Percentiles rank a stretch among this genome's conserved stretches.
phyloP scores from a whole-genome alignment of 495 filamentous ascomycete species.

The Tuber aestivum region DNA sequence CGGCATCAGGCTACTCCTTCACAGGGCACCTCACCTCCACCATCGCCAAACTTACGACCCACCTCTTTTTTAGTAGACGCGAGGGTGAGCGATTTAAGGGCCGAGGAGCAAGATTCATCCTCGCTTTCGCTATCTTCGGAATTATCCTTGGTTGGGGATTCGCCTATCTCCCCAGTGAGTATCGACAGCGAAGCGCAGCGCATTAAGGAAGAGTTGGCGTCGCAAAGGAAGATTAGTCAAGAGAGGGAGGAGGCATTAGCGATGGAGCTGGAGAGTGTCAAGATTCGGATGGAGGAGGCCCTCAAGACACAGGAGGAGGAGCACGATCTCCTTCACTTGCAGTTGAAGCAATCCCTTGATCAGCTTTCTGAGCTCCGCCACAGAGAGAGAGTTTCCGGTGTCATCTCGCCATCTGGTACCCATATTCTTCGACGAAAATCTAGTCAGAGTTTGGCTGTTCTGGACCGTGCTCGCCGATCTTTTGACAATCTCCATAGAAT shows the following conservation, averaged over 20 bases:
- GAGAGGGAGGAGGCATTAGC: slow-evolving; percentile 45
- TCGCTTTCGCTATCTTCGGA: slow-evolving; percentile 95
- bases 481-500: slow-evolving; percentile 83
- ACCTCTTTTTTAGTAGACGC: slow-evolving; percentile 89
- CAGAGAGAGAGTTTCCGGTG: slow-evolving; percentile 60
- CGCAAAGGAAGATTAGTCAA: slow-evolving; percentile 32
- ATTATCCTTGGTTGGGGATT: slow-evolving; percentile 86
- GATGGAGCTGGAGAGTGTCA: slow-evolving; percentile 66
- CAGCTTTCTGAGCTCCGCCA: slow-evolving; percentile 82
- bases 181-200: slow-evolving; percentile 29
- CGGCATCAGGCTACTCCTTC: slow-evolving; percentile 57
- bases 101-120: slow-evolving; percentile 74
- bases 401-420: slow-evolving; percentile 58
- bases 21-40: slow-evolving; percentile 50
- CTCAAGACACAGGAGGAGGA: slow-evolving; percentile 65
- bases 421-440: slow-evolving; percentile 88
- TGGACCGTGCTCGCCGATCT: slow-evolving; percentile 89
- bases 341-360: slow-evolving; percentile 74
- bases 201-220: slow-evolving; percentile 41
- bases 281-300: slow-evolving; percentile 64
- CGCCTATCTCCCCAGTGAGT: slow-evolving; percentile 49
- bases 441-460: slow-evolving; percentile 80
- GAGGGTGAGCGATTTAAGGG: slow-evolving; percentile 67
- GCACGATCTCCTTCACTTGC: slow-evolving; percentile 71
- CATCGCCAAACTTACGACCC: slow-evolving; percentile 59